phyloP scores from a whole-genome alignment of 495 filamentous ascomycete species.

The Penicillium ucsense region DNA sequence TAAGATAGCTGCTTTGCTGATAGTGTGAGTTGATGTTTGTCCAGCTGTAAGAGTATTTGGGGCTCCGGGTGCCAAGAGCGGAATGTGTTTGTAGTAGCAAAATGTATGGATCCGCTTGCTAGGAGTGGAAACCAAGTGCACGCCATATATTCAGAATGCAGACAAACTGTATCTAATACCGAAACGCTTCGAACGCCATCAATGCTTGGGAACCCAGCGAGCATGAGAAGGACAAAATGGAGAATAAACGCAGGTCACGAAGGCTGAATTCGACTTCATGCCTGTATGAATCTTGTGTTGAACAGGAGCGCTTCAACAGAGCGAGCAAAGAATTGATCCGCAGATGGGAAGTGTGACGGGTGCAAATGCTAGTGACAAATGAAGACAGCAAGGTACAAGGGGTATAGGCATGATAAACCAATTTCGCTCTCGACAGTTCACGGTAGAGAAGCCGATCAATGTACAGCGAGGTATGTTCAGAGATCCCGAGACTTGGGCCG shows the following conservation, averaged over 20 bases:
- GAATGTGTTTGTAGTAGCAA: too few relatives aligned
- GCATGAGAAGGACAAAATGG: background rate
- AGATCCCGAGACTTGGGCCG: slow-evolving; percentile 11
- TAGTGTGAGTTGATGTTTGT: too few relatives aligned
- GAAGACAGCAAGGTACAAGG: slow-evolving; percentile 7
- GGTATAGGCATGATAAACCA: slow-evolving; percentile 2
- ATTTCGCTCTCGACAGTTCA: background rate
- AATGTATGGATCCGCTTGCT: too few relatives aligned
- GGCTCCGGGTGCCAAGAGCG: too few relatives aligned
- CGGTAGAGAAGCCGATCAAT: slow-evolving; percentile 1
- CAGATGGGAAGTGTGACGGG: slow-evolving; percentile 5
- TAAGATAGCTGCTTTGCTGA: too few relatives aligned
- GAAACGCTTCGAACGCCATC: slow-evolving; percentile 12
- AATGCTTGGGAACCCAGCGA: slow-evolving; percentile 7
- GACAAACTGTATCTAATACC: background rate
- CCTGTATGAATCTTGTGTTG: slow-evolving; percentile 18
- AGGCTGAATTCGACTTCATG: slow-evolving; percentile 12
- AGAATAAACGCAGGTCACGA: slow-evolving; percentile 1
- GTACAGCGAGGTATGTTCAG: slow-evolving; percentile 8
- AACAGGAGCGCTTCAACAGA: slow-evolving; percentile 4
- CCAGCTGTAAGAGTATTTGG: too few relatives aligned
- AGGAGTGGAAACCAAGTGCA: too few relatives aligned
- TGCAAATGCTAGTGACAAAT: slow-evolving; percentile 8
- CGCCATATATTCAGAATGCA: background rate
- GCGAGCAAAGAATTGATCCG: slow-evolving; percentile 4